These are phyloP conservation scores for Trypanosoma avium DNA, from an alignment of 208 protist species.

Conservation along the genomic window DNA sequence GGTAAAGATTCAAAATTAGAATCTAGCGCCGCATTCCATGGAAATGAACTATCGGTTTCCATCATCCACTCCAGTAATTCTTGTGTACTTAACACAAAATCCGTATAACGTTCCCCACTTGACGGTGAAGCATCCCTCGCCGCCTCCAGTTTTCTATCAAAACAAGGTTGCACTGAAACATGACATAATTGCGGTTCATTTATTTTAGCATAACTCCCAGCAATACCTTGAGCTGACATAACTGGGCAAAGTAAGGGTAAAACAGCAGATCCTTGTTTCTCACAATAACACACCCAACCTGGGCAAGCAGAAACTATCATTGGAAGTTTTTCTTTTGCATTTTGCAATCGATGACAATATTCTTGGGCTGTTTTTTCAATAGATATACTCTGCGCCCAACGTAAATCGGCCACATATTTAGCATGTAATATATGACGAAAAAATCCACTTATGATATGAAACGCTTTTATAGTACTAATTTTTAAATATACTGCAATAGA, in stretches of 20 bases:
- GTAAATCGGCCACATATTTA: conserved; percentile 75
- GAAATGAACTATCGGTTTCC: conserved; percentile 45
- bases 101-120: conserved; percentile 78
- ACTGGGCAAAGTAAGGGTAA: conserved; percentile 93
- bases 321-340: conserved; percentile 57
- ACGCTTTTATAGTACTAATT: conserved; percentile 33
- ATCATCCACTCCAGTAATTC: conserved; percentile 92
- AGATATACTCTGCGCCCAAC: conserved; percentile 74
- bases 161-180: conserved; percentile 97
- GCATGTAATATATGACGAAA: conserved; percentile 49
- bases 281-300: conserved; percentile 98
- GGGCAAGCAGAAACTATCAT: conserved; percentile 95
- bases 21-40: conserved; percentile 49
- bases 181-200: conserved; percentile 73
- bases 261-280: conserved; percentile 94
- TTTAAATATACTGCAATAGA: conserved; percentile 89
- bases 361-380: conserved; percentile 79
- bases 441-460: conserved; percentile 68
- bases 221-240: conserved; percentile 96
- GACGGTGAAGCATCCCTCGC: conserved; percentile 69
- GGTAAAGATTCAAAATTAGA: conserved; percentile 15
- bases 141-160: conserved; percentile 98
- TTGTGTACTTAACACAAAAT: conserved; percentile 95
- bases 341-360: conserved; percentile 55
- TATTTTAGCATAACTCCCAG: conserved; percentile 91